These are phyloP conservation scores for Citrus unshiu DNA, from an alignment of 345 rosid species.

Conservation along the genomic window DNA sequence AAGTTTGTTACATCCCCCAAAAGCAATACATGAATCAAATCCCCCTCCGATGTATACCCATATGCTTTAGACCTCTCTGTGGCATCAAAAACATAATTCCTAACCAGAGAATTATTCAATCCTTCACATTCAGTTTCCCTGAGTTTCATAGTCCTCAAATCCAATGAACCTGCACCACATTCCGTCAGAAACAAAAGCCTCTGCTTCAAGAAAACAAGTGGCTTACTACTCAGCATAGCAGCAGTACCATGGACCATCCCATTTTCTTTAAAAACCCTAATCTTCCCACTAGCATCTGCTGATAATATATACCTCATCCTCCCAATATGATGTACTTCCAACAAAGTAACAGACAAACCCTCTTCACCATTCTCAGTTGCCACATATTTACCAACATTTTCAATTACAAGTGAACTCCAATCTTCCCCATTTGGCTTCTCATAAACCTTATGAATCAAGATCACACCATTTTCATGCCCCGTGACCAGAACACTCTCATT, in stretches of 20 bases:
- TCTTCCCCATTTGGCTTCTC: slow-evolving; percentile 68
- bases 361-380: slow-evolving; percentile 30
- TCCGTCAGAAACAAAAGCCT: slow-evolving; percentile 90
- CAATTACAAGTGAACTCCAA: slow-evolving; percentile 49
- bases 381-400: slow-evolving; percentile 47
- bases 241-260: slow-evolving; percentile 73
- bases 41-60: slow-evolving; percentile 84
- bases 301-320: slow-evolving; percentile 69
- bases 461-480: slow-evolving; percentile 65
- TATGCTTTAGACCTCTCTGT: slow-evolving; percentile 89
- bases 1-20: slow-evolving; percentile 83
- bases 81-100: slow-evolving; percentile 66
- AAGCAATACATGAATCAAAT: slow-evolving; percentile 69
- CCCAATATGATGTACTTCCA: slow-evolving; percentile 93
- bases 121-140: slow-evolving; percentile 90
- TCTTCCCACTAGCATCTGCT: slow-evolving; percentile 55
- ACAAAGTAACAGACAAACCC: slow-evolving; percentile 43
- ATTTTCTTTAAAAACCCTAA: slow-evolving; percentile 62
- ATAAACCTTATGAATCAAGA: slow-evolving; percentile 62
- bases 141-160: slow-evolving; percentile 81
- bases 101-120: slow-evolving; percentile 60
- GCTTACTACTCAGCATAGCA: slow-evolving; percentile 47
- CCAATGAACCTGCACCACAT: slow-evolving; percentile 90
- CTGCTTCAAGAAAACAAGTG: slow-evolving; percentile 83
- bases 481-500: slow-evolving; percentile 80